Base-by-base conservation (phyloP, 2,329 filamentous ascomycete genomes). In the Penicillium sp. region DNA sequence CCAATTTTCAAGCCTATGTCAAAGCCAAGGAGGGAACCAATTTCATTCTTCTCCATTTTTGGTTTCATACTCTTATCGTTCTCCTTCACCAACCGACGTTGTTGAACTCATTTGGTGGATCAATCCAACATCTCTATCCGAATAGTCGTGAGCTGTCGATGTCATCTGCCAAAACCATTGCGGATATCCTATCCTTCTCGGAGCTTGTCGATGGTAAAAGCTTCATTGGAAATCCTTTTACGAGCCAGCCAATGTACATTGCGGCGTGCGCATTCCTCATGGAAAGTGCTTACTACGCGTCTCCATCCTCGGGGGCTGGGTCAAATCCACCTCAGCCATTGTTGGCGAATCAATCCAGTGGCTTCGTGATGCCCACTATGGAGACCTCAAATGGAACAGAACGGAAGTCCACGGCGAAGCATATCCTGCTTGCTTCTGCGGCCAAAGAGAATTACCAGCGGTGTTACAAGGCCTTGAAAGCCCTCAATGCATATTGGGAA, bases 81-180 rank as follows among this genome's bases (percentile, higher is more conserved):
- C 82, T 95, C 4, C 79, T 95, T 5, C 90, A 95, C 68, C 90
- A 93, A 63, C 91, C 91, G 0, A 93, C 90, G 0, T 77, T 96
- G 2, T 78, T 96, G 52, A 89, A 91, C 47, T 90, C 89, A 0
- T 92, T 94, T 55, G 85, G 86, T 63, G 84, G 83, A 2, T 78
- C 79, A 23, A 87, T 89, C 52, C 82, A 90, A 49, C 88, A 91
- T 55, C 79, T 96, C 1, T 85, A 91, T 38, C 85, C 88, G 0
- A 90, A 94, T 68, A 94, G 90, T 62, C 86, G 90, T 55, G 90
- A 94, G 70, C 68, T 86, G 5, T 91, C 89, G 59, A 92, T 93
- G 88, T 92, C 89, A 15, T 93, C 90, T 25, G 92, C 91, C 13
- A 96, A 95, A 76, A 95, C 91, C 0, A 94, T 96, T 59, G 91